phyloP scores from a whole-genome alignment of 805 yeast genomes.

The Scheffersomyces ergatensis region DNA sequence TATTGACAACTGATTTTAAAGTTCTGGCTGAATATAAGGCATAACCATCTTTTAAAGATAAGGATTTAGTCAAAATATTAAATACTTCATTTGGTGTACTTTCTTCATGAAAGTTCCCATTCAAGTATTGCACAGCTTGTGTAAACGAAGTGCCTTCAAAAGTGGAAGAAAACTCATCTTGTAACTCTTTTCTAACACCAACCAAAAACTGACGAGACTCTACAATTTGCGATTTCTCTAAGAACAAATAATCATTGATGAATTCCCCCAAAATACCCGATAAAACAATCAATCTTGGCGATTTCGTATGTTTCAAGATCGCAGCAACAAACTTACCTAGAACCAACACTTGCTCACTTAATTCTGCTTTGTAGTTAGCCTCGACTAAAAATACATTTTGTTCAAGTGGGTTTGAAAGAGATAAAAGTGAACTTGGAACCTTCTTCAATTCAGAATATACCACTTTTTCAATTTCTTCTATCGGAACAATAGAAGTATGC shows the following conservation, averaged over 20 bases:
- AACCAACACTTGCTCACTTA: slow-evolving; percentile 2
- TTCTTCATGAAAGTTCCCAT: neutral
- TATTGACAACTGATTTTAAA: slow-evolving; percentile 10
- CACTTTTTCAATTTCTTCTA: slow-evolving; percentile 21
- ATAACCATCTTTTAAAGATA: slow-evolving; percentile 1
- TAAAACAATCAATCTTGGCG: slow-evolving; percentile 1
- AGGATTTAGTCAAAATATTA: too few relatives aligned
- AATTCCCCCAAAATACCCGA: slow-evolving; percentile 12
- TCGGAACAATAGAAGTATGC: slow-evolving; percentile 8
- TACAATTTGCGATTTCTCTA: slow-evolving; percentile 3
- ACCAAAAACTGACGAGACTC: slow-evolving; percentile 1
- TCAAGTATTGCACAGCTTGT: neutral
- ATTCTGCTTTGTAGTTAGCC: neutral
- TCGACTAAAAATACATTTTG: slow-evolving; percentile 34
- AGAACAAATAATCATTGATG: slow-evolving; percentile 17
- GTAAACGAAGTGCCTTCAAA: neutral
- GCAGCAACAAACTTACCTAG: slow-evolving; percentile 5
- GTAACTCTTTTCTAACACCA: neutral
- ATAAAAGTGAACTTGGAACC: slow-evolving; percentile 22
- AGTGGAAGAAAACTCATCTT: neutral
- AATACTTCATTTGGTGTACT: neutral
- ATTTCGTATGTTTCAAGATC: neutral
- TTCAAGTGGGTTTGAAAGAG: slow-evolving; percentile 48
- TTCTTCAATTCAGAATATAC: slow-evolving; percentile 10
- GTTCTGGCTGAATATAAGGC: slow-evolving; percentile 18